Evolutionary conservation across 2,329 filamentous ascomycete genomes (phyloP).

Genomic region (Penicillium sp.): DNA sequence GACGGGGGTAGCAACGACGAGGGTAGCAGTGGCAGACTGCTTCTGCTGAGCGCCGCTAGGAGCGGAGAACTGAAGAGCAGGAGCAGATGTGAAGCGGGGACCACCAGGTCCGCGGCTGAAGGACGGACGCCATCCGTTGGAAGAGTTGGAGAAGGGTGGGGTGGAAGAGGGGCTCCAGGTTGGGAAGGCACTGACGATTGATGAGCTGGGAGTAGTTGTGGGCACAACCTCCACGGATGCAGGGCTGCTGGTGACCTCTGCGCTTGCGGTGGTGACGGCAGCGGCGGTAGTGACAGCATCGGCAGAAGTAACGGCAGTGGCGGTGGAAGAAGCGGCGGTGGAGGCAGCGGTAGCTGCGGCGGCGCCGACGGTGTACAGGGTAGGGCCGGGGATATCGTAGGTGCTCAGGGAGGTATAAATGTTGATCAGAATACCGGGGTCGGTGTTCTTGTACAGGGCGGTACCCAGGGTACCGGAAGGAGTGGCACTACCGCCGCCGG

Average conservation of each 20-base stretch:
- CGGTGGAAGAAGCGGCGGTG: slow-evolving; percentile 9
- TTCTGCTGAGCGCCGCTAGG: slow-evolving; percentile 6
- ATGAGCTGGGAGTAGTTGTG: slow-evolving; percentile 6
- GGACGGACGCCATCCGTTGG: slow-evolving; percentile 9
- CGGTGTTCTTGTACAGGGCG: slow-evolving; percentile 57
- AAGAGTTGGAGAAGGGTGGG: slow-evolving; percentile 14
- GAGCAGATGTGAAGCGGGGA: slow-evolving; percentile 3
- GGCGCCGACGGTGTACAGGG: slow-evolving; percentile 28
- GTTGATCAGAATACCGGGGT: slow-evolving; percentile 61
- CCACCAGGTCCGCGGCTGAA: slow-evolving; percentile 7
- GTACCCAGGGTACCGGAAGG: slow-evolving; percentile 54
- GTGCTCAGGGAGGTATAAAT: slow-evolving; percentile 53
- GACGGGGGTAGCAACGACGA: slow-evolving; percentile 12
- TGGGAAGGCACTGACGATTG: slow-evolving; percentile 18
- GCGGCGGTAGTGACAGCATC: slow-evolving; percentile 6
- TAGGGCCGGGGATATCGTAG: slow-evolving; percentile 56
- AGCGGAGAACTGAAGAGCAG: slow-evolving; percentile 4
- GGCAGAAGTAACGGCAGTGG: slow-evolving; percentile 9
- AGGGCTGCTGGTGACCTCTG: not conserved
- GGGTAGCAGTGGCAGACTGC: slow-evolving; percentile 12
- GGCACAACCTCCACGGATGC: not conserved
- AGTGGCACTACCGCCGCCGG: slow-evolving; percentile 52
- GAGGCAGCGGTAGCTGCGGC: slow-evolving; percentile 11
- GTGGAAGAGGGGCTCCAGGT: slow-evolving; percentile 13
- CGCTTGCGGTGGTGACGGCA: slow-evolving; percentile 2